Evolutionary conservation across 768 basidiomycete species (phyloP).

Genomic region (Boletus rufocinnamomeus): DNA sequence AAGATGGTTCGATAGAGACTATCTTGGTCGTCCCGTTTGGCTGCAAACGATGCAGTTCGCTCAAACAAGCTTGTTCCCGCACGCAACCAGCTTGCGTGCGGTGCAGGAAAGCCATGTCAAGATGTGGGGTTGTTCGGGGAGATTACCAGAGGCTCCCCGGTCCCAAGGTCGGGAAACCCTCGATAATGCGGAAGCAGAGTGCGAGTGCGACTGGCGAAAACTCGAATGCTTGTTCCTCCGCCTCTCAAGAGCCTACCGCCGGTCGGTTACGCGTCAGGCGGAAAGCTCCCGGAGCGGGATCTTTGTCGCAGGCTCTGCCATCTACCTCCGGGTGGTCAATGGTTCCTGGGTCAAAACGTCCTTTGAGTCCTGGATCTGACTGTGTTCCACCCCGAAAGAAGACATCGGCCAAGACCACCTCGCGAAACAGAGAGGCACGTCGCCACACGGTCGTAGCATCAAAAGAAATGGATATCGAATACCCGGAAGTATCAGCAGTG

Average conservation of each 20-base stretch:
- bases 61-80: constrained; percentile 28
- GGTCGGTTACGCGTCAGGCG: not conserved
- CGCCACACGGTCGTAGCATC: not conserved
- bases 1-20: constrained; percentile 9
- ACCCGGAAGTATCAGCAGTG: not conserved
- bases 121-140: constrained; percentile 2
- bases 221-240: not conserved
- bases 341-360: constrained; percentile 17
- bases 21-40: constrained; percentile 25
- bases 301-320: not conserved
- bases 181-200: not conserved
- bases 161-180: constrained; percentile 18
- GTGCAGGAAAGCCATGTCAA: constrained; percentile 12
- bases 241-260: not conserved
- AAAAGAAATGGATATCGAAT: constrained; percentile 1
- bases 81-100: constrained; percentile 27
- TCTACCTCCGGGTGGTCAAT: not conserved
- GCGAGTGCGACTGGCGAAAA: not conserved
- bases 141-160: constrained; percentile 30
- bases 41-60: constrained; percentile 20
- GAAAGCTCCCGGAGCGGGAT: not conserved
- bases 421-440: constrained; percentile 3
- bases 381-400: constrained; percentile 11
- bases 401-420: not conserved
- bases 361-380: constrained; percentile 14